Conservation (phyloP, 352 stramenopile species). For the Phytopythium chamaehyphon region DNA sequence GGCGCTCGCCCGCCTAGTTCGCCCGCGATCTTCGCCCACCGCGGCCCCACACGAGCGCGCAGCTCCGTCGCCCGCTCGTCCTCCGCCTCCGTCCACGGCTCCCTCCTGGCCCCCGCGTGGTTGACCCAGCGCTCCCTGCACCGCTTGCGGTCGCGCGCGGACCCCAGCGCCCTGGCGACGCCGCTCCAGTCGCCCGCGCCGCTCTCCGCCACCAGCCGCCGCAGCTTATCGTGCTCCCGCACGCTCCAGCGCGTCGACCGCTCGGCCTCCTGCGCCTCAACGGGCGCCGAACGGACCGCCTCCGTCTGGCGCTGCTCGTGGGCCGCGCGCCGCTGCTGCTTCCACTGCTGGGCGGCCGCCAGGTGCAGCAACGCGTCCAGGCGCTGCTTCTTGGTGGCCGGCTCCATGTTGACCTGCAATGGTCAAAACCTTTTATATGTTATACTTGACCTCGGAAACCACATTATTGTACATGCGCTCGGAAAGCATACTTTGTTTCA, state of each 20-base stretch:
- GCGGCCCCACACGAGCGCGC: constrained; percentile 18
- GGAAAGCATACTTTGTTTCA: no score
- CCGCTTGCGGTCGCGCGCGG: constrained; percentile 50
- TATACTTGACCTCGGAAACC: no score
- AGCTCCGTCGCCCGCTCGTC: constrained; percentile 35
- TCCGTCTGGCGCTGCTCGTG: constrained; percentile 6
- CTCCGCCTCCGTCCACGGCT: constrained; percentile 38
- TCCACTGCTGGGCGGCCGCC: constrained; percentile 15
- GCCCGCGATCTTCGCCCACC: constrained; percentile 35
- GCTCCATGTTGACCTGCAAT: neutral
- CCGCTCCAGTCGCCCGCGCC: constrained; percentile 29
- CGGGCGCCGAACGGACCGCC: neutral
- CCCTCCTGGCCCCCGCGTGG: constrained; percentile 36
- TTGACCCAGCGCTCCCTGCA: constrained; percentile 76
- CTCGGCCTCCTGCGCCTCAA: neutral
- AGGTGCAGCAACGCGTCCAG: constrained; percentile 54
- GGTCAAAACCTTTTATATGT: no score
- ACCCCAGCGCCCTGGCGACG: constrained; percentile 33
- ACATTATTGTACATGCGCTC: no score
- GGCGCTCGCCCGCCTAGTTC: constrained; percentile 31
- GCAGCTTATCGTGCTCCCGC: constrained; percentile 42
- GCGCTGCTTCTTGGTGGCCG: constrained; percentile 39
- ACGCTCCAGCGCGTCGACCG: constrained; percentile 36
- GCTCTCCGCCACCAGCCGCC: constrained; percentile 29
- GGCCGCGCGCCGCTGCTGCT: neutral